A percentile compares a stretch with the other conserved stretches of the same genome.
Evolutionary conservation across 257 asterid species (phyloP).

Genomic region (Marsdenia floribunda): DNA sequence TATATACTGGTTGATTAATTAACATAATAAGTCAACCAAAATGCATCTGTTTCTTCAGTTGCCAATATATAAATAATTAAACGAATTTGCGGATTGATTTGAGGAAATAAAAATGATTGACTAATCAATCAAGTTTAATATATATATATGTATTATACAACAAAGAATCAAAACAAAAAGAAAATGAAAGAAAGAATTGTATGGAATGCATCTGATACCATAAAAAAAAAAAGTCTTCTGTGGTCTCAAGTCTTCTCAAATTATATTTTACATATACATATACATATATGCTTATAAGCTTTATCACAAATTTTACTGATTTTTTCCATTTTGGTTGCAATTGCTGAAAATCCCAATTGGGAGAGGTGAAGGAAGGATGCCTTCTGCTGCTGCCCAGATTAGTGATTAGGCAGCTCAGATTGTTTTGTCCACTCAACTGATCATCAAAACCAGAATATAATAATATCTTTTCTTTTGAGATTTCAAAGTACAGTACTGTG

Average conservation of each 20-base stretch:
- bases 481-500: too few species aligned
- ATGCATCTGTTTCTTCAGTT: conserved; percentile 3
- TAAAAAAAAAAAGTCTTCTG: neutral
- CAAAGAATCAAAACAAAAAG: neutral
- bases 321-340: too few species aligned
- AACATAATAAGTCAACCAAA: conserved; percentile 27
- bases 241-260: conserved; percentile 3
- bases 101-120: neutral
- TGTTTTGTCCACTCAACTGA: neutral
- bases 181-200: neutral
- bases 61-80: neutral
- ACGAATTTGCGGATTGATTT: conserved; percentile 1
- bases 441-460: neutral
- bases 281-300: too few species aligned
- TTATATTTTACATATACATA: neutral
- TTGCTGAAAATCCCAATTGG: neutral
- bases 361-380: neutral
- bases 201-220: conserved; percentile 17
- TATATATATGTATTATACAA: neutral
- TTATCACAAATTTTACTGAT: too few species aligned
- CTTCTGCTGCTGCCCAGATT: neutral
- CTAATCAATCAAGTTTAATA: neutral
- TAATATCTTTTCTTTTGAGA: too few species aligned
- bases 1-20: conserved; percentile 6
- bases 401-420: neutral